Percentiles rank a stretch among this genome's conserved stretches.
Evolutionary conservation across 1,284 basidiomycete genomes (phyloP).

Genomic region (Lentinula novae-zelandiae): DNA sequence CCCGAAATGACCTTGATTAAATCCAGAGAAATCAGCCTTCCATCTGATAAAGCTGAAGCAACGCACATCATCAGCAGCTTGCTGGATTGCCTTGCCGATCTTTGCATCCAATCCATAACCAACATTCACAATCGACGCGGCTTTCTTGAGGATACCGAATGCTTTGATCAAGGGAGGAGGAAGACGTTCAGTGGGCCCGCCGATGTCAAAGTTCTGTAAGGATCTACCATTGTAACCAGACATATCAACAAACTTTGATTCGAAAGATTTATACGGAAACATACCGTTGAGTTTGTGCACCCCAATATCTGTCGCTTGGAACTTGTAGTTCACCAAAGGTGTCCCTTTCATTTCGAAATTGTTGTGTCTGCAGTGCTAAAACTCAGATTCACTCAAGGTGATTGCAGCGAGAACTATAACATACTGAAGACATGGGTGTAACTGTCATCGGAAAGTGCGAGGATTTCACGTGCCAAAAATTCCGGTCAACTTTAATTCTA

Average conservation of each 20-base stretch:
- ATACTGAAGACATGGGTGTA: background rate
- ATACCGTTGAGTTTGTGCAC: constrained; percentile 95
- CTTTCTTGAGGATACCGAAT: constrained; percentile 98
- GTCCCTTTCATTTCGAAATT: constrained; percentile 72
- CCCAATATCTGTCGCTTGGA: constrained; percentile 95
- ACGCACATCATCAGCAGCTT: constrained; percentile 90
- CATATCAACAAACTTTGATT: constrained; percentile 2
- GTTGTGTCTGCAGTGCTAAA: constrained; percentile 25
- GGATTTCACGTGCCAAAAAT: background rate
- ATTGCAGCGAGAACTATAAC: background rate
- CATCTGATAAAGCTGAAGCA: background rate
- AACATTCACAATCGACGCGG: constrained; percentile 90
- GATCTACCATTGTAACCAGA: constrained; percentile 48
- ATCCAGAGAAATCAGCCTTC: constrained; percentile 4
- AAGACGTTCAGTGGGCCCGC: constrained; percentile 89
- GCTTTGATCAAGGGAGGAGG: constrained; percentile 96
- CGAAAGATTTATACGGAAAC: constrained; percentile 14
- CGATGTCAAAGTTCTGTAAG: constrained; percentile 98
- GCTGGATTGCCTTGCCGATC: constrained; percentile 85
- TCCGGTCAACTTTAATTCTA: too few relatives aligned
- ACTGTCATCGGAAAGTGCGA: too few relatives aligned
- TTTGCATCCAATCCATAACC: constrained; percentile 90
- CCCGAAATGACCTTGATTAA: constrained; percentile 85
- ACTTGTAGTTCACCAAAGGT: constrained; percentile 94
- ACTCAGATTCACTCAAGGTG: background rate